Evolutionary conservation across 495 filamentous ascomycete species (phyloP), one percentile per base, ranked within the genome.

Genomic region (Aspergillus wentii): DNA sequence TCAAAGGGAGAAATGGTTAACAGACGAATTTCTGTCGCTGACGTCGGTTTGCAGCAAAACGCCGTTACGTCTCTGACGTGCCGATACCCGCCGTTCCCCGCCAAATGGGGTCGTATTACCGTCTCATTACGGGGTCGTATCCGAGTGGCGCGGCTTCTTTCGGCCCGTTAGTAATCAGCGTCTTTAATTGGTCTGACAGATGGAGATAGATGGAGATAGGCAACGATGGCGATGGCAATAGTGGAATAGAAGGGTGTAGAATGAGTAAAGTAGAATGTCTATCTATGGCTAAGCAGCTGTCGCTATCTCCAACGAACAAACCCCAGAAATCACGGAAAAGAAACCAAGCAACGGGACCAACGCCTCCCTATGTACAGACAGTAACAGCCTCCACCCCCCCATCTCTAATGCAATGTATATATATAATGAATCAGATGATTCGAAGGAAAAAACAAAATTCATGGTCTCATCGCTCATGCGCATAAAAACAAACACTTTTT

Each of bases 31-130:
- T 41, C 26, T 33, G n/a, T 33, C 45, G 26, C 43, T 51, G 48
- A 48, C 52, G 48, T 49, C 44, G 48, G 41, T 46, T 32, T 46
- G 51, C 21, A 51, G 41, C n/a, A n/a, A n/a, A n/a, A n/a, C n/a
- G n/a, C n/a, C n/a, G 42, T 43, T 59, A 60, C 46, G 32, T 46
- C 39, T 19, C 49, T 64, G 54, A 61, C 58, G 44, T 62, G 61
- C 63, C 63, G 63, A 64, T 64, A 67, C 63, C 44, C 40, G 33
- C 46, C 39, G 41, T 34, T 7, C 18, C 32, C 52, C 48, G 29
- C 41, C 16, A 17, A 22, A 3, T 4, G 5, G 1, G 13, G 1
- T 30, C 31, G 17, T 26, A 30, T 38, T 51, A 55, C 51, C 27
- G 47, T 55, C 31, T 37, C 14, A 30, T 45, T 45, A 55, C 51